Evolutionary conservation across 2,329 filamentous ascomycete genomes (phyloP).

Genomic region (Cercospora sojina): DNA sequence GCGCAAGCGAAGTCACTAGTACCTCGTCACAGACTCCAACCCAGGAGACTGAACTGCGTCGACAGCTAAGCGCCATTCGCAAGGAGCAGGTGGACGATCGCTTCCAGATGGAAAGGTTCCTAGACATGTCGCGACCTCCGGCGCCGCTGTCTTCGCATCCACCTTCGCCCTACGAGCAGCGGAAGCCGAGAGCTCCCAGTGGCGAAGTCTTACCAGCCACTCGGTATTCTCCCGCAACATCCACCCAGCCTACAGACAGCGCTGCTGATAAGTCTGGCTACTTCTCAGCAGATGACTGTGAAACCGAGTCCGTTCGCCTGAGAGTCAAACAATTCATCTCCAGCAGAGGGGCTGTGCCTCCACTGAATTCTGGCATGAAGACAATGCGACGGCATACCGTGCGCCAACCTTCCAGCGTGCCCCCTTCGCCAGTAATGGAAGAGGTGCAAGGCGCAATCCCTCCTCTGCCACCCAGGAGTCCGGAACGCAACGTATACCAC

Average conservation of each 20-base stretch:
- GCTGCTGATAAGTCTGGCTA: constrained; percentile 10
- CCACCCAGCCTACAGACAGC: constrained; percentile 5
- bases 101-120: constrained; percentile 34
- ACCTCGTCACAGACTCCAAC: constrained; percentile 13
- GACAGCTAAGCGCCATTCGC: constrained; percentile 29
- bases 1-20: constrained; percentile 21
- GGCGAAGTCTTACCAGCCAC: constrained; percentile 25
- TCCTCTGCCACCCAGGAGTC: constrained; percentile 24
- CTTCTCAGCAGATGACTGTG: constrained; percentile 17
- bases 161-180: constrained; percentile 10
- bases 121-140: constrained; percentile 26
- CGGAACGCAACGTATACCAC: constrained; percentile 18
- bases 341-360: constrained; percentile 26
- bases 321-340: constrained; percentile 28
- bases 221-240: constrained; percentile 20
- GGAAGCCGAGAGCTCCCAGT: constrained; percentile 17
- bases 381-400: constrained; percentile 22
- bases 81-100: constrained; percentile 35
- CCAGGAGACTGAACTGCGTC: constrained; percentile 22
- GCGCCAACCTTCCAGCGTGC: constrained; percentile 18
- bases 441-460: constrained; percentile 22
- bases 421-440: constrained; percentile 24
- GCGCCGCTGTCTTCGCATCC: constrained; percentile 24
- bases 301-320: constrained; percentile 19
- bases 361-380: constrained; percentile 22